Base-by-base conservation (phyloP, 202 grass and related monocot genomes). In the Eragrostis tef region DNA sequence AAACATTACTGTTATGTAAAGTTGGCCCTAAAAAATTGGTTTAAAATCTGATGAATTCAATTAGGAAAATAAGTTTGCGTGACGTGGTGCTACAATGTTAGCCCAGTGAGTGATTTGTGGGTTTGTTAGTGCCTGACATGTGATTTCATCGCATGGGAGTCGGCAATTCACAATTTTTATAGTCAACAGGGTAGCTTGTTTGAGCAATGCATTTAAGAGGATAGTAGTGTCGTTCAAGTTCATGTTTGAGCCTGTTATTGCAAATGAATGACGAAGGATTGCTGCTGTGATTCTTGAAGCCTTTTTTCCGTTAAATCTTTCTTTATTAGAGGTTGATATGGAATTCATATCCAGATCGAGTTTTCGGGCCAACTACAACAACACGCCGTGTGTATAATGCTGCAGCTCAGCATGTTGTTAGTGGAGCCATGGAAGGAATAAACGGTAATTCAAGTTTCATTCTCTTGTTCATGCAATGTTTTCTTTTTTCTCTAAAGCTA, bases 291-390 rank as follows among this genome's bases (percentile, higher is more conserved):
- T 42, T 16, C 62, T 14, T 41, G 29, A 27, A 4, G 5, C 9
- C 11, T 22, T 26, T 31, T 31, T 45, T 10, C 34, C 24, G 9
- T 66, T 47, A 21, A n/a, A 0, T 31, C 67, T 79, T 78, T 5
- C 5, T 72, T 74, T 0, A 13, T 67, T 6, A 21, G 56, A 72
- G 47, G 22, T 17, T 86, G 25, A 64, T 77, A 67, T 39, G 42
- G 53, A 36, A 79, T 73, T 65, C 39, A 43, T 80, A 43, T 86
- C 41, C 66, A 97, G 93, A 97, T 86, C 87, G 54, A 86, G 93
- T 97, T 73, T 97, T 97, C 11, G 90, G 93, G 77, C 88, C 90
- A 57, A 93, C 84, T 67, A 91, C 93, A 71, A 91, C 90, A 71
- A 97, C 93, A 77, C 81, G 75, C 3, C 90, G 91, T 68, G 86